Conservation (phyloP, 495 filamentous ascomycete species). For the Aspergillus avenaceus region DNA sequence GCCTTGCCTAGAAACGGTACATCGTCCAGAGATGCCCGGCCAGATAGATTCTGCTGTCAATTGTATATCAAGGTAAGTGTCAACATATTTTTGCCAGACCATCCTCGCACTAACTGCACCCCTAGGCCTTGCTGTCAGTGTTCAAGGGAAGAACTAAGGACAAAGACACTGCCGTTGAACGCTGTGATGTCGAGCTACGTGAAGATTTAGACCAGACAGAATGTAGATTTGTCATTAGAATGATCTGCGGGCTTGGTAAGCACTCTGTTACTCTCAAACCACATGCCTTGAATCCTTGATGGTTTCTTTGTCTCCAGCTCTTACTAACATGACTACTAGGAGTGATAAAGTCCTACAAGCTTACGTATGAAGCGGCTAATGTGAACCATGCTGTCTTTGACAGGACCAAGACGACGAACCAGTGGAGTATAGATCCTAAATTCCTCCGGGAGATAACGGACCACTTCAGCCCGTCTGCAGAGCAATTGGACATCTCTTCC, state of each 20-base stretch:
- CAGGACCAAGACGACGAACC: conserved; percentile 60
- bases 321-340: conserved; percentile 41
- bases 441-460: conserved; percentile 81
- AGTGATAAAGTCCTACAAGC: conserved; percentile 84
- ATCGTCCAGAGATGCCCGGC: conserved; percentile 16
- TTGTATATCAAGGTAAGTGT: conserved; percentile 58
- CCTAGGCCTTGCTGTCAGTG: conserved; percentile 66
- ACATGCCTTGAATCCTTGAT: background rate
- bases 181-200: conserved; percentile 79
- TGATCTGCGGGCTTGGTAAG: conserved; percentile 81
- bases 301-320: background rate
- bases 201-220: conserved; percentile 66
- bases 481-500: conserved; percentile 83
- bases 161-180: conserved; percentile 75
- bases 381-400: conserved; percentile 89
- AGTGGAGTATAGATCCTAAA: conserved; percentile 72
- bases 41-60: conserved; percentile 67
- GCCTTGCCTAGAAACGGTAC: conserved; percentile 7
- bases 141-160: conserved; percentile 65
- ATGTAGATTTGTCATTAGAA: conserved; percentile 76
- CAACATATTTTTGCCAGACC: background rate
- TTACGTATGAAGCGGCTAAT: conserved; percentile 81
- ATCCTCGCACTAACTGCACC: background rate
- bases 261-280: background rate
- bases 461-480: conserved; percentile 85